Percentiles rank a stretch among this genome's conserved stretches.
phyloP scores from a whole-genome alignment of 441 rosid species.

The Manihot esculenta region DNA sequence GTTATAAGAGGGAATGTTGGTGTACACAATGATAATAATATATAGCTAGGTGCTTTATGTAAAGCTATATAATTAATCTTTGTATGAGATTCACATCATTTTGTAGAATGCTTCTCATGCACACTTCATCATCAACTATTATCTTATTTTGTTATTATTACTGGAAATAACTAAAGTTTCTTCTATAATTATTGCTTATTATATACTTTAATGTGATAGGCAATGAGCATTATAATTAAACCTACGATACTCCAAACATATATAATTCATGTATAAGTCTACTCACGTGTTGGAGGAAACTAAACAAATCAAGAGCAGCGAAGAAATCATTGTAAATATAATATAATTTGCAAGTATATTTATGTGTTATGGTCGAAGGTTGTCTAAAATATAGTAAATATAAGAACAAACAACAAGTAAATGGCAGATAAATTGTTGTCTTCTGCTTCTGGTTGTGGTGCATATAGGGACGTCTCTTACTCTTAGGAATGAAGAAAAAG shows the following conservation, averaged over 20 bases:
- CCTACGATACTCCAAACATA: slow-evolving; percentile 10
- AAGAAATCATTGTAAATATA: no score
- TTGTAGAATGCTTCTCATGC: slow-evolving; percentile 35
- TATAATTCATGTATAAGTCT: not conserved
- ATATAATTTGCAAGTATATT: no score
- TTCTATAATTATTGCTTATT: slow-evolving; percentile 8
- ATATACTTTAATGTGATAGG: no score
- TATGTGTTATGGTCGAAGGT: no score
- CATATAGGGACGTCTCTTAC: not conserved
- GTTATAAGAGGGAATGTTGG: slow-evolving; percentile 6
- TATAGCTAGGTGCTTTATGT: no score
- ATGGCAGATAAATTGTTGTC: no score
- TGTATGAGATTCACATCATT: slow-evolving; percentile 26
- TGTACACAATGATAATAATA: slow-evolving; percentile 15
- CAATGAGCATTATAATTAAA: slow-evolving; percentile 14
- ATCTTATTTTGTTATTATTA: slow-evolving; percentile 24
- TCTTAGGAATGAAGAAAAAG: not conserved
- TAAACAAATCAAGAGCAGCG: no score
- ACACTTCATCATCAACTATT: slow-evolving; percentile 36
- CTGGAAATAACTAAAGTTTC: slow-evolving; percentile 15
- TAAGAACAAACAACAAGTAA: no score
- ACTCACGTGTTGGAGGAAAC: slow-evolving; percentile 5
- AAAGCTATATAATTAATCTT: slow-evolving; percentile 13
- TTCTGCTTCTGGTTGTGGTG: not conserved
- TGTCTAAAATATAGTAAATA: no score